Conservation (phyloP, 1,139 yeast species). For the Suhomyces kunorum region DNA sequence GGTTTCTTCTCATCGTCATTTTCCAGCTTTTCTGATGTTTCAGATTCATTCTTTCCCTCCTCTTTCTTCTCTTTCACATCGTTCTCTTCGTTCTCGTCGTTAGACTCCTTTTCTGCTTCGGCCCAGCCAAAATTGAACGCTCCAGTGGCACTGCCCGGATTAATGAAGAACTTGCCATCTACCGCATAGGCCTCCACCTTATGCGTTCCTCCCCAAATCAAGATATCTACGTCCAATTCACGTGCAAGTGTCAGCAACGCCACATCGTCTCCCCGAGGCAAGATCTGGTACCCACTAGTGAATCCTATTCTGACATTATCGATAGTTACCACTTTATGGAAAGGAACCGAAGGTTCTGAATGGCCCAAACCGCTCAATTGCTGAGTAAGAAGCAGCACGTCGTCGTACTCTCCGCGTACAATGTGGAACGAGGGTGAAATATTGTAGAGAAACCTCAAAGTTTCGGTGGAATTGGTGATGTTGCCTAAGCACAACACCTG, state of each 20-base stretch:
- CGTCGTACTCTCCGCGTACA: conserved; percentile 79
- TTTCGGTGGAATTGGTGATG: conserved; percentile 66
- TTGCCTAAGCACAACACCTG: conserved; percentile 88
- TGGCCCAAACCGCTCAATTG: conserved; percentile 30
- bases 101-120: conserved; percentile 42
- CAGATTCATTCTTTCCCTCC: conserved; percentile 21
- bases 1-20: conserved; percentile 3
- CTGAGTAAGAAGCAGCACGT: conserved; percentile 34
- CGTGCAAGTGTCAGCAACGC: conserved; percentile 81
- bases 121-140: conserved; percentile 62
- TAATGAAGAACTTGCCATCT: conserved; percentile 88
- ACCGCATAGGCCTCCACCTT: conserved; percentile 89
- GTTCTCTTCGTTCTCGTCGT: conserved; percentile 23
- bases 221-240: conserved; percentile 86
- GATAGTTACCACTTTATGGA: conserved; percentile 62
- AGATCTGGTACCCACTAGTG: conserved; percentile 79
- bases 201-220: conserved; percentile 97
- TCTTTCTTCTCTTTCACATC: conserved; percentile 18
- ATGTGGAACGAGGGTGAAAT: conserved; percentile 72
- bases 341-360: conserved; percentile 55
- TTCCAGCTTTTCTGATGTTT: conserved; percentile 11
- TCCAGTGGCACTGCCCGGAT: conserved; percentile 97
- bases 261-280: conserved; percentile 86
- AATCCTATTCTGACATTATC: conserved; percentile 81
- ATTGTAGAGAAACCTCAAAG: conserved; percentile 62